Conservation (phyloP, 2,329 filamentous ascomycete species). For the Fusarium buxicola region DNA sequence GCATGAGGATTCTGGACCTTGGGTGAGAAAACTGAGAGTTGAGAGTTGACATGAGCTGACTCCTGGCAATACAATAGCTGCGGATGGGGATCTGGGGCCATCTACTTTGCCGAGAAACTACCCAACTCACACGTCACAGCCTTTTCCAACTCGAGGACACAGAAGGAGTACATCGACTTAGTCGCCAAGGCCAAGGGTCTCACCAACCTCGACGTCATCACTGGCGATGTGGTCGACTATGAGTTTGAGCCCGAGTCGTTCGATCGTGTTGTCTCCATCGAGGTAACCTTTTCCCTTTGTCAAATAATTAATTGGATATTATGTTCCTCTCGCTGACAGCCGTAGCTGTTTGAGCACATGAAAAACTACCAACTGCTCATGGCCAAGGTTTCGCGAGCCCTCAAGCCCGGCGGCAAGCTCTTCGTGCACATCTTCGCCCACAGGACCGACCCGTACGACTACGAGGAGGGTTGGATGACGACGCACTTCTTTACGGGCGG, state of each 20-base stretch:
- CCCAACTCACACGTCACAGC: slow-evolving; percentile 72
- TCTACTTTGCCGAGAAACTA: slow-evolving; percentile 74
- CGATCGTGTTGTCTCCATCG: slow-evolving; percentile 75
- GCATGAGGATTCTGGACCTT: slow-evolving; percentile 71
- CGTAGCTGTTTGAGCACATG: slow-evolving; percentile 78
- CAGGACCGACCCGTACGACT: slow-evolving; percentile 74
- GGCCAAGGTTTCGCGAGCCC: slow-evolving; percentile 68
- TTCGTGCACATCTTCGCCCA: slow-evolving; percentile 78
- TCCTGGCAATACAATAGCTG: slow-evolving; percentile 57
- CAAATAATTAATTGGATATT: no score
- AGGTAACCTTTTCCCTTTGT: slow-evolving; percentile 48
- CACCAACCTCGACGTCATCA: slow-evolving; percentile 71
- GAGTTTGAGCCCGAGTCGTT: slow-evolving; percentile 69
- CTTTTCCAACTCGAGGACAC: slow-evolving; percentile 77
- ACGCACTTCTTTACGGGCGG: slow-evolving; percentile 79
- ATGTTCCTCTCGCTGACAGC: not conserved
- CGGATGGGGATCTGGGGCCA: slow-evolving; percentile 74
- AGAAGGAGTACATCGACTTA: slow-evolving; percentile 74
- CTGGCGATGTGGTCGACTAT: slow-evolving; percentile 74
- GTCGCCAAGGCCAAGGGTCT: slow-evolving; percentile 67
- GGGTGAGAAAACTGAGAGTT: slow-evolving; percentile 57
- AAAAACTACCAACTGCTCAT: slow-evolving; percentile 78
- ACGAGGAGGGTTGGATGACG: slow-evolving; percentile 80
- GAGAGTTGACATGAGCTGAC: slow-evolving; percentile 1
- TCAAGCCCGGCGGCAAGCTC: slow-evolving; percentile 73